A percentile compares a stretch with the other conserved stretches of the same genome.
phyloP scores from a whole-genome alignment of 768 basidiomycete genomes.

The Mycena filopes region DNA sequence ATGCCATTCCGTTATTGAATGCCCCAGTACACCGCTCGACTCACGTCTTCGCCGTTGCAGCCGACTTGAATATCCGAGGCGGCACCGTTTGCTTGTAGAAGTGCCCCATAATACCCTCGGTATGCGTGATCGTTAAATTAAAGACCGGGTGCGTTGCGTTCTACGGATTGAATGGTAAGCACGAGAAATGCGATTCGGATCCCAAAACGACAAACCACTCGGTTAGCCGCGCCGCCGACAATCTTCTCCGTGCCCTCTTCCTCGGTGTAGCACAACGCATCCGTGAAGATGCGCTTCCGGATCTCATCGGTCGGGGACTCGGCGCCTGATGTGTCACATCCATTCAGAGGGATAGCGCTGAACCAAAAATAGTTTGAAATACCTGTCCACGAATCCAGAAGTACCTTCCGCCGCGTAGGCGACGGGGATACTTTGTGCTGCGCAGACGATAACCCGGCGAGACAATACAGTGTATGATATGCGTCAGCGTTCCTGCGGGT shows the following conservation, averaged over 20 bases:
- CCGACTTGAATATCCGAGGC: constrained; percentile 34
- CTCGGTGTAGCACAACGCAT: constrained; percentile 73
- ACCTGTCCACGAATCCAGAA: constrained; percentile 53
- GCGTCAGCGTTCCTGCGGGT: constrained; percentile 80
- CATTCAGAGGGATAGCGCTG: not conserved
- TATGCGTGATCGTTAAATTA: constrained; percentile 77
- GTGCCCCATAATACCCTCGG: constrained; percentile 72
- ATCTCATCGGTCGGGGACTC: constrained; percentile 43
- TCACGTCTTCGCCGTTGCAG: constrained; percentile 6
- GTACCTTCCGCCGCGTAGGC: constrained; percentile 42
- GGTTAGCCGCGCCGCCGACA: constrained; percentile 70
- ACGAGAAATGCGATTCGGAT: not conserved
- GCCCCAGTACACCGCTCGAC: not conserved
- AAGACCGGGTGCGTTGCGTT: constrained; percentile 87
- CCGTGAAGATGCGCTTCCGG: constrained; percentile 56
- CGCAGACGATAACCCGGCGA: constrained; percentile 88
- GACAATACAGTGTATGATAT: constrained; percentile 95
- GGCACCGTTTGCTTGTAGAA: constrained; percentile 75
- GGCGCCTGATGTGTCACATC: constrained; percentile 43
- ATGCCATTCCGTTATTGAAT: not conserved
- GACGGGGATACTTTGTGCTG: constrained; percentile 81
- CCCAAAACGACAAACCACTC: constrained; percentile 60
- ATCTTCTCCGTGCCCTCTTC: constrained; percentile 67
- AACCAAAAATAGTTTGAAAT: not conserved
- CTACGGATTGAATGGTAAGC: constrained; percentile 46